These are phyloP conservation scores for Gossypium davidsonii DNA, from an alignment of 441 rosid species.

Conservation along the genomic window DNA sequence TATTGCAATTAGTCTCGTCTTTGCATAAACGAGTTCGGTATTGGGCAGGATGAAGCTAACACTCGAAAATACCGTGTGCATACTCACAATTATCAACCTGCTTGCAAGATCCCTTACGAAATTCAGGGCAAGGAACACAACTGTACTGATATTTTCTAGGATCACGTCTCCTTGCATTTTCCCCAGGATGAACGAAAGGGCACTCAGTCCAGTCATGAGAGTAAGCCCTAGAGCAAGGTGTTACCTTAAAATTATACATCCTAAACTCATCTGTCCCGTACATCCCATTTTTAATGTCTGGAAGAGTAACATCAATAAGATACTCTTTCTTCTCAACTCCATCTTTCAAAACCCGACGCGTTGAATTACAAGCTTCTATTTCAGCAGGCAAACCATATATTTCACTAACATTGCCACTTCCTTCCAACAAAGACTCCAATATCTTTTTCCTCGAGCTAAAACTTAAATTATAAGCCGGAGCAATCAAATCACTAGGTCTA, in stretches of 20 bases:
- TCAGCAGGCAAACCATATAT: constrained; percentile 22
- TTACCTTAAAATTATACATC: constrained; percentile 63
- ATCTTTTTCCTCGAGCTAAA: constrained; percentile 38
- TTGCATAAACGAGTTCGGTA: constrained; percentile 64
- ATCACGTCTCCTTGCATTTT: constrained; percentile 73
- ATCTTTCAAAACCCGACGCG: constrained; percentile 34
- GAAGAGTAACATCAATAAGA: constrained; percentile 50
- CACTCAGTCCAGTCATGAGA: constrained; percentile 77
- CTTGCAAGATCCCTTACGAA: constrained; percentile 58
- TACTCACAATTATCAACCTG: constrained; percentile 63
- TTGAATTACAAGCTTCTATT: constrained; percentile 17
- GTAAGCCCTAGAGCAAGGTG: constrained; percentile 72
- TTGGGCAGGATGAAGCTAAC: constrained; percentile 79
- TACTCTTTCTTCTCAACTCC: constrained; percentile 53
- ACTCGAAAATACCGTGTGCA: constrained; percentile 70
- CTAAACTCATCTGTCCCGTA: constrained; percentile 65
- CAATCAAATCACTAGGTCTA: constrained; percentile 44
- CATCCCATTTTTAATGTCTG: constrained; percentile 53
- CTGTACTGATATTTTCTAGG: constrained; percentile 64
- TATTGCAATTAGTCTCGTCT: constrained; percentile 49
- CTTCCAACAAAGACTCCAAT: constrained; percentile 37
- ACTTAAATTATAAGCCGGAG: constrained; percentile 27
- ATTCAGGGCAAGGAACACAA: constrained; percentile 72
- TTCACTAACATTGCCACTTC: constrained; percentile 17
- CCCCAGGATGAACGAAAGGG: constrained; percentile 71